Evolutionary conservation across 176 grass and related monocot genomes (phyloP), one percentile per base, ranked within the genome.

Genomic region (Phoenix dactylifera): DNA sequence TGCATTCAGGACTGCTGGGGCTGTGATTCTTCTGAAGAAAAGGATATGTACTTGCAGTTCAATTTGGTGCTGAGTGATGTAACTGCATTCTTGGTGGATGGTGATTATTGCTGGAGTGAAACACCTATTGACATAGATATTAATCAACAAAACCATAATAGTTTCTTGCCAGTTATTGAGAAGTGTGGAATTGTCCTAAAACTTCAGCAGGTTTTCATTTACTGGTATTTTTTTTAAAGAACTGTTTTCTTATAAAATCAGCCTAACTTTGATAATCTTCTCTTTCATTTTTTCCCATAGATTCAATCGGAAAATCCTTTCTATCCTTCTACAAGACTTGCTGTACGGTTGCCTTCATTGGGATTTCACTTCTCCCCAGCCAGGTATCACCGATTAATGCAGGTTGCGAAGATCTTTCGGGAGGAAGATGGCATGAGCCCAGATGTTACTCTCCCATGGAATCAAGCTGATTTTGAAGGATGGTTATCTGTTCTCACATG

Each of bases 351-450:
- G 58, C 92, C 92, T 55, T 96, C 92, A 52, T 76, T 96, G 64
- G 92, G 86, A 15, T 96, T 96, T 65, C 86, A 96, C 76, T 96
- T 96, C 58, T 96, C 92, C 56, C 92, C 92, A 16, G 92, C 92
- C 72, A 77, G 92, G 58, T 96, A 96, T 54, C 92, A 96, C 62
- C 77, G 92, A 60, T 63, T 96, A 67, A 96, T 96, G 92, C 82
- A 89, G 72, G 77, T 96, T 79, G 60, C 68, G 49, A 90, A 90
- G 75, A 68, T 80, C 57, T 90, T 96, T 73, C 86, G 87, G 83
- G 86, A 79, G 30, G 82, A 71, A 28, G 72, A 81, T 44, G 71
- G 76, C 65, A 74, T 49, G 17, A 73, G 53, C 66, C 73, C 77
- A 58, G 66, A 86, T 65, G 66, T 72, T 60, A 66, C 72, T 64